Base-by-base conservation (phyloP, 2,329 filamentous ascomycete species). In the Basipetospora sp. region DNA sequence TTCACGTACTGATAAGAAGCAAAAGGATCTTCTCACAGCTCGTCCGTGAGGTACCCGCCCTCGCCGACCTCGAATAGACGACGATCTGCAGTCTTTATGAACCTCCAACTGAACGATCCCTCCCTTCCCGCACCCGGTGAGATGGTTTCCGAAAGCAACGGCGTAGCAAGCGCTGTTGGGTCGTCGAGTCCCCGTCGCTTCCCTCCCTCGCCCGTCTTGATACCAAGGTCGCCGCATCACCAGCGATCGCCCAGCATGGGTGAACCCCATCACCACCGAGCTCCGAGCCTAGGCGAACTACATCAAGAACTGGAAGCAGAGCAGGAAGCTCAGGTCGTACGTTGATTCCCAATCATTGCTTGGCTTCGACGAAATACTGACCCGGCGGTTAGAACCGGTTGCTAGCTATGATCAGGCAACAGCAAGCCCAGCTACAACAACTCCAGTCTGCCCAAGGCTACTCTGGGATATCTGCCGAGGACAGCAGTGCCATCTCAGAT, bases 271-370 rank as follows among this genome's bases (percentile, higher is more conserved):
- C 78, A 81, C 49, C 70, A 74, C 45, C 67, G 80, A 34, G 61
- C 77, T 1, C 79, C 79, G 3, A 85, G 80, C 51, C 56, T 86
- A 43, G 80, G 80, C 14, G 80, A 85, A 55, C 69, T 86, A 30
- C 80, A 86, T 47, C 80, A 86, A 52, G 78, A 85, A 56, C 64
- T 86, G 2, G 80, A 86, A 54, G 79, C 76, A 38, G 80, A 86
- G 57, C 80, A 85, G 53, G 80, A 86, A 51, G 77, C 74, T 17
- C 80, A 85, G 57, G 80, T 86, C 44, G 75, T 79, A 61, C 36
- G 71, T 57, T n/a, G n/a, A n/a, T n/a, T n/a, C n/a, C 14, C 14
- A 11, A 14, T n/a, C 13, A 15, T 32, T 33, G 30, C 20, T 18
- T n/a, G 3, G 6, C 20, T 31, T 19, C 25, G 10, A 11, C 37